Base-by-base conservation (phyloP, 2,329 filamentous ascomycete species). In the Arthrobotrys iridis region DNA sequence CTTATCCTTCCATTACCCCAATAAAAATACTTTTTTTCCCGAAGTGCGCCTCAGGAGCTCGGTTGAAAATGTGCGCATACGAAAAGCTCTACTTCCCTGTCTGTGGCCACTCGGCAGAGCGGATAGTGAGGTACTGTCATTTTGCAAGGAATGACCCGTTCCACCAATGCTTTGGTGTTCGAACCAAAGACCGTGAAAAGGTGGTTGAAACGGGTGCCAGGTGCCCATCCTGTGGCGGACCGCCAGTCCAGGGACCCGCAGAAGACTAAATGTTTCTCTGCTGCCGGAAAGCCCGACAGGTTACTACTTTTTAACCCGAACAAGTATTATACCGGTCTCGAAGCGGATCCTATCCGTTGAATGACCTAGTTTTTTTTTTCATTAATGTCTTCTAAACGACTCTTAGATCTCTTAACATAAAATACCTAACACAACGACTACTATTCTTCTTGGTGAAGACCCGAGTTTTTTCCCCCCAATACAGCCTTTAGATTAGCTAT, bases 51-150 rank as follows among this genome's bases (percentile, higher is more conserved):
- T 24, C 33, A 46, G 15, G 43, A 46, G 43, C 43, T 46, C 30
- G 8, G 13, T 0, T 20, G 10, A 35, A 78, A 37, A 91, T 92
- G 90, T 92, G 89, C 78, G 87, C 90, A 80, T 92, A 84, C 81
- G 90, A 93, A 80, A 87, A 89, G 77, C 90, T 90, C 78, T 81
- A 87, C 73, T 93, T 90, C 80, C 82, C 81, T 59, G 79, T 79
- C 20, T 93, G 91, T 83, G 84, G 84, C 28, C 90, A 92, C 82
- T 85, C 84, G 3, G 83, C 84, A 13, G 82, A 85, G 24, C 86
- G 88, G 18, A 83, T 91, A 28, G 88, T 89, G 79, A 88, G 87
- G 22, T 87, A 92, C 81, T 93, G 91, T 81, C 91, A 93, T 82
- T 89, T 88, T 78, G 90, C 91, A 4, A 88, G 91, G 71, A 92